Base-by-base conservation (phyloP, 148 eudicot genomes). In the Rheum nobile region DNA sequence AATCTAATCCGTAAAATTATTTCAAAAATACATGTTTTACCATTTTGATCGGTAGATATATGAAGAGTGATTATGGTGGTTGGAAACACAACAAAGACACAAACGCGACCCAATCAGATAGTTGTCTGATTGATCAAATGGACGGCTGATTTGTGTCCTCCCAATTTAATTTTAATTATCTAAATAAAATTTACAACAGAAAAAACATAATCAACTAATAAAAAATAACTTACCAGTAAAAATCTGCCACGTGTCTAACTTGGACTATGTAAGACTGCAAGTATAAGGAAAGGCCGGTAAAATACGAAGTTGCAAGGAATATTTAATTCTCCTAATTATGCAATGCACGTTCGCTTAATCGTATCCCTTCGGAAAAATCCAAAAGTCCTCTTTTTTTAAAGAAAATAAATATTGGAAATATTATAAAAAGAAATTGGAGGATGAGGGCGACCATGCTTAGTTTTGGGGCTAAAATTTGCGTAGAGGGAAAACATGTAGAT, bases 61-160 rank as follows among this genome's bases (percentile, higher is more conserved):
- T 2, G 6, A 6, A 37, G 24, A n/a, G 14, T 17, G 21, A 17
- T 6, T 8, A 54, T 54, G 13, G 29, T 22, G 61, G 29, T 54
- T 61, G 37, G 70, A 65, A 65, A 65, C 70, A 65, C 70, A 65
- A 65, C 39, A 65, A 21, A 65, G 70, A 65, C 70, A 65, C 70
- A 65, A 32, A 16, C 11, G 10, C 70, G 11, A 65, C 70, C 41
- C 41, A 65, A 65, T 65, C 70, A 65, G 22, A 65, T 65, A 14
- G 70, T 34, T 65, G 70, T 65, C 70, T 41, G n/a, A 32, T 34
- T 8, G 41, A 31, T 65, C 41, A 65, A n/a, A 65, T 65, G 70
- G 70, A 65, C 70, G 70, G 70, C 70, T 65, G 39, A 31, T 65
- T 34, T 65, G 6, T 31, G 70, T 65, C 39, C 22, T 65, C 70